A percentile compares a stretch with the other conserved stretches of the same genome.
Conservation (phyloP, 1,284 basidiomycete species). For the Sphagnurus paluster region DNA sequence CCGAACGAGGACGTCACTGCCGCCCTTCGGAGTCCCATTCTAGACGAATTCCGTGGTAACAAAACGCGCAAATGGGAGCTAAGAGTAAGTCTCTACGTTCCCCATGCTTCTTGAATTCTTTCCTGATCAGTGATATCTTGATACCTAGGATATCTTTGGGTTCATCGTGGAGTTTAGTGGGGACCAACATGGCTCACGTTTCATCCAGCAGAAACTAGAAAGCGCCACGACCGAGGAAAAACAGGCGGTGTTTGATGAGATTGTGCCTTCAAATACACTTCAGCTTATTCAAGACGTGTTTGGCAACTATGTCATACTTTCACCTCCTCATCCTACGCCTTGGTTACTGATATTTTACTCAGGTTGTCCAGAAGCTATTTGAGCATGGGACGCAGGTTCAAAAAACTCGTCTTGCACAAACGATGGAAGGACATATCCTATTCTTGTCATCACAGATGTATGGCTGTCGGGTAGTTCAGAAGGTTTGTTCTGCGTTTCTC, state of each 20-base stretch:
- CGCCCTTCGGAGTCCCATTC: slow-evolving; percentile 61
- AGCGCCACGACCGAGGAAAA: slow-evolving; percentile 76
- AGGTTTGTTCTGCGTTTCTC: slow-evolving; percentile 43
- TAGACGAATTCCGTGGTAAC: slow-evolving; percentile 87
- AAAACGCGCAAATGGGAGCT: slow-evolving; percentile 82
- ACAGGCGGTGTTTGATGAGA: slow-evolving; percentile 87
- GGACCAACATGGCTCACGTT: slow-evolving; percentile 92
- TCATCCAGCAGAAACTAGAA: slow-evolving; percentile 87
- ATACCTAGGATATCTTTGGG: slow-evolving; percentile 79
- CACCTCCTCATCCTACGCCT: not conserved
- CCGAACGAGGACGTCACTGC: slow-evolving; percentile 33
- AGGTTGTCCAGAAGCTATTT: slow-evolving; percentile 95
- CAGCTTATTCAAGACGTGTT: slow-evolving; percentile 93
- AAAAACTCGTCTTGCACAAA: slow-evolving; percentile 67
- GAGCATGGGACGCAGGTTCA: slow-evolving; percentile 85
- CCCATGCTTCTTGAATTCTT: too few relatives aligned
- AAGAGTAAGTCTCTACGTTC: slow-evolving; percentile 53
- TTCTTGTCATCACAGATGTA: slow-evolving; percentile 91
- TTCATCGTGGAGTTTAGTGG: slow-evolving; percentile 91
- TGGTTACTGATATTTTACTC: not conserved
- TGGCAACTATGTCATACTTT: slow-evolving; percentile 80
- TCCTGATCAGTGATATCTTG: slow-evolving; percentile 13
- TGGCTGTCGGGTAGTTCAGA: slow-evolving; percentile 91
- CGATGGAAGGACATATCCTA: slow-evolving; percentile 83
- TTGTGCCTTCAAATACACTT: slow-evolving; percentile 75